Evolutionary conservation across 768 basidiomycete species (phyloP).

Genomic region (Austroboletus eburneus): DNA sequence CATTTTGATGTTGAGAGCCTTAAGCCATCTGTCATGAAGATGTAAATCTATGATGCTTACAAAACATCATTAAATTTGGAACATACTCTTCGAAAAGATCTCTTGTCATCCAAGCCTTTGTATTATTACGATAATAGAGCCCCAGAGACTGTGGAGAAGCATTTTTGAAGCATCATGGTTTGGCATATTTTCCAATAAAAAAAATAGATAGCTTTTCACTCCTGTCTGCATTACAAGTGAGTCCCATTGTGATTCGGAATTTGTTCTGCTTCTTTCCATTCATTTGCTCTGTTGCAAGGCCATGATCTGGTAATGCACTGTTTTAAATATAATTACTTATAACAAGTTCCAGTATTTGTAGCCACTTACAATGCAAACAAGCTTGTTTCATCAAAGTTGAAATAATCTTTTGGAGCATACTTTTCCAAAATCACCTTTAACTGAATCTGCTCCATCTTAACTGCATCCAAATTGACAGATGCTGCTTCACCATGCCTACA

Average conservation of each 20-base stretch:
- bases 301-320: slow-evolving; percentile 12
- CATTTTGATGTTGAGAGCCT: not conserved
- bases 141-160: not conserved
- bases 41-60: not conserved
- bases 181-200: slow-evolving; percentile 33
- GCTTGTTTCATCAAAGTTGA: not conserved
- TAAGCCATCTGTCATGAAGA: not conserved
- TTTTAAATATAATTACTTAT: too few species aligned
- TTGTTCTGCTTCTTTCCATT: slow-evolving; percentile 17
- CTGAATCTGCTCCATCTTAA: not conserved
- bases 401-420: not conserved
- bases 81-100: not conserved
- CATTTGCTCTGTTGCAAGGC: slow-evolving; percentile 18
- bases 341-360: too few species aligned
- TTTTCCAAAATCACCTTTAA: not conserved
- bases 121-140: not conserved
- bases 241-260: slow-evolving; percentile 9
- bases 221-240: slow-evolving; percentile 15
- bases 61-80: too few species aligned
- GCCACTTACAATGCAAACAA: not conserved
- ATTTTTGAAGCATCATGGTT: slow-evolving; percentile 30
- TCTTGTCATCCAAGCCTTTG: not conserved
- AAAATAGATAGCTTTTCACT: slow-evolving; percentile 29
- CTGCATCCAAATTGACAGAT: not conserved
- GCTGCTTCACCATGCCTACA: not conserved